Base-by-base conservation (phyloP, 2,329 filamentous ascomycete species). In the Blastomyces emzantsi region DNA sequence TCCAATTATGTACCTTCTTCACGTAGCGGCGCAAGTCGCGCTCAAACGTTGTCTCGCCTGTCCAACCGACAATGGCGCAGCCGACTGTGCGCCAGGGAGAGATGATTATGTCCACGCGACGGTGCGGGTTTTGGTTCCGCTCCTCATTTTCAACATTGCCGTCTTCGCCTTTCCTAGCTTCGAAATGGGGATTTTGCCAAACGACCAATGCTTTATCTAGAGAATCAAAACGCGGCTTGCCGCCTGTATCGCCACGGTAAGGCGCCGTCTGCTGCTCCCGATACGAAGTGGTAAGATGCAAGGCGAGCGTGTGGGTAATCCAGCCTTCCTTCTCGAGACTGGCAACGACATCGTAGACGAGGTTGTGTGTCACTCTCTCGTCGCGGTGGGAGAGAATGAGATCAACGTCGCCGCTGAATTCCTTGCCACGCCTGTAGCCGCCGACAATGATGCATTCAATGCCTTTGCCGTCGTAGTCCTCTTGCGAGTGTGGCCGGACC, bases 181-280 rank as follows among this genome's bases (percentile, higher is more conserved):
- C 73, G 67, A 78, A 83, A 4, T 74, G 60, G 0, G 87, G 87
- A 70, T 92, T 81, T 72, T 96, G 90, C 93, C 93, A 97, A 0
- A 97, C 91, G 0, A 97, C 89, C 61, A 97, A 78, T 0, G 92
- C 92, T 74, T 97, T 97, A 74, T 97, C 92, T 0, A 97, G 81
- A 0, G 87, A 90, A 72, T 97, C 92, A 68, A 96, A 97, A 0
- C 90, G 90, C 28, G 81, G 78, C n/a, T 69, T 68, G 0, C 82
- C 82, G 9, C 58, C 41, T 25, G 58, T 33, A 1, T 78, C 77
- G 5, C 75, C 72, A 7, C 78, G 79, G 69, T 82, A 85, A 0
- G 85, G 83, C 0, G 86, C 75, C 0, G 85, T 82, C 60, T 83
- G 76, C 67, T 97, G 92, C 3, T 85, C 87, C 33, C 92, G 84